Evolutionary conservation across 352 stramenopile species (phyloP), one percentile per base, ranked within the genome.

Genomic region (Phytophthora colocasiae): DNA sequence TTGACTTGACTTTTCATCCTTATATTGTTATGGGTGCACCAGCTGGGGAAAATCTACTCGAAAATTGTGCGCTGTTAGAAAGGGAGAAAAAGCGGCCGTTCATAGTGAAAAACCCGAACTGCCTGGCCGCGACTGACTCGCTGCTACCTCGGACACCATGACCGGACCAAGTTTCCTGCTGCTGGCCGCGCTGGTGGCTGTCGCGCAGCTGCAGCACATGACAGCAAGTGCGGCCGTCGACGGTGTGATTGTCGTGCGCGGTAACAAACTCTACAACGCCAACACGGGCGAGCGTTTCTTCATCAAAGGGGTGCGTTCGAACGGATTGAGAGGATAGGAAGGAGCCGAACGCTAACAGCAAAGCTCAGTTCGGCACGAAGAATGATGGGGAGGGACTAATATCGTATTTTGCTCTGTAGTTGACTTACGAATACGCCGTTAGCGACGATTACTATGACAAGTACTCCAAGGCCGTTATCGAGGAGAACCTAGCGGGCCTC

Each of bases 341-440:
- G 38, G 54, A 69, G 43, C 36, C 19, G 26, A 27, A 26, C 11
- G 34, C 65, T 69, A 59, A 58, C 44, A 71, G 57, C 57, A 72
- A 58, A 63, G 34, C 57, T 43, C 36, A 27, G 40, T 56, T 70
- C 36, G 46, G 51, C 22, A 54, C 2, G 36, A 15, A 51, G 46
- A 32, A 1, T 17, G 22, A 39, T 27, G 29, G 27, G 45, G 39
- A 29, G 1, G 6, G 24, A 51, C 63, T 70, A 53, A 69, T 41
- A 44, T 45, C 12, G n/a, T 59, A 10, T 58, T 11, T 36, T 36
- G 4, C 31, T 19, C 8, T 48, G 9, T 66, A 92, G 85, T 68
- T 95, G 78, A 96, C 88, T 45, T 96, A 96, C 64, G 88, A 96
- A 61, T 96, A 96, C 70, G 88, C 85, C 2, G 86, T 96, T 50